Percentiles rank a stretch among this genome's conserved stretches.
These are phyloP conservation scores for Ricinus communis DNA, from an alignment of 345 rosid species.

Conservation along the genomic window DNA sequence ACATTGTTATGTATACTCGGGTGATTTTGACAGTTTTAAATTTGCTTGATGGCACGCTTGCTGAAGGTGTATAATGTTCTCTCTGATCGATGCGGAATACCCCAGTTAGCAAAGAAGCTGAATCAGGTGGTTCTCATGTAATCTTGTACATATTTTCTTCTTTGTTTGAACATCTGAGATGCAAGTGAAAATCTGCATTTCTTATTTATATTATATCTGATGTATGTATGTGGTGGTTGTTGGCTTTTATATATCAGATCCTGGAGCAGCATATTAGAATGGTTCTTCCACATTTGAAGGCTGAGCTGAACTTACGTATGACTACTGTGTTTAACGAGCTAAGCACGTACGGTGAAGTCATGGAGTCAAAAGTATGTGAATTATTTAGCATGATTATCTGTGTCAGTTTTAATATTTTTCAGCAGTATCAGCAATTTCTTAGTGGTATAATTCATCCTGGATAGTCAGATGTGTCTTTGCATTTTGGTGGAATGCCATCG, in stretches of 20 bases:
- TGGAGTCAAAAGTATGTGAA: conserved; percentile 52
- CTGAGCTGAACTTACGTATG: conserved; percentile 48
- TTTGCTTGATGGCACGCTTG: conserved; percentile 18
- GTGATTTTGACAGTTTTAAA: background rate
- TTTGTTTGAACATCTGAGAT: too few species aligned
- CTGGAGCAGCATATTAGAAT: conserved; percentile 61
- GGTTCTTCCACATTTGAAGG: conserved; percentile 59
- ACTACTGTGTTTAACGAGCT: conserved; percentile 51
- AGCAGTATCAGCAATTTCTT: background rate
- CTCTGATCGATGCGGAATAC: conserved; percentile 59
- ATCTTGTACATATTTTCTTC: background rate
- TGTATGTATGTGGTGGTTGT: background rate
- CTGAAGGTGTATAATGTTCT: conserved; percentile 60
- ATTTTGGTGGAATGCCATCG: background rate
- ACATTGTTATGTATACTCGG: background rate
- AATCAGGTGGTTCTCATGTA: conserved; percentile 47
- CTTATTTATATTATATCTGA: background rate
- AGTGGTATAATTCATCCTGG: background rate
- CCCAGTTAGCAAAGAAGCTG: conserved; percentile 70
- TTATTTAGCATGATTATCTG: background rate
- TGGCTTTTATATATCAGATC: conserved; percentile 39
- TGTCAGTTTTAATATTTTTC: too few species aligned
- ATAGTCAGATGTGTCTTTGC: background rate
- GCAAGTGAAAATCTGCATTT: background rate
- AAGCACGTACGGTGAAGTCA: conserved; percentile 48